Evolutionary conservation across 495 filamentous ascomycete species (phyloP).

Genomic region (Penicillium chermesinum): DNA sequence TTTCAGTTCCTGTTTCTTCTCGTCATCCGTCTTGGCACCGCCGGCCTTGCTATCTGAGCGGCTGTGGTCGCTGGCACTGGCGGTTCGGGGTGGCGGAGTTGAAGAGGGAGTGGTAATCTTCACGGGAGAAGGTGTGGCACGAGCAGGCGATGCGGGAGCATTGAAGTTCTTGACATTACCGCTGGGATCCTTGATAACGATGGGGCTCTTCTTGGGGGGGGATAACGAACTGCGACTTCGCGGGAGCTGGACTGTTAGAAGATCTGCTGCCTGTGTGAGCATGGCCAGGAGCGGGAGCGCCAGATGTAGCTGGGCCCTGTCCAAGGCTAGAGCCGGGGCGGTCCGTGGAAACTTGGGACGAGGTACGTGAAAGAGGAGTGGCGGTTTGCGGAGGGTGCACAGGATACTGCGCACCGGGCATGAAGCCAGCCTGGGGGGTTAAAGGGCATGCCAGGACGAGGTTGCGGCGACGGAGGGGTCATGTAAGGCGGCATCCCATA

Average conservation of each 20-base stretch:
- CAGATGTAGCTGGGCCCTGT: constrained; percentile 54
- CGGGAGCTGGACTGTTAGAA: constrained; percentile 48
- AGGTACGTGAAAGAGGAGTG: constrained; percentile 72
- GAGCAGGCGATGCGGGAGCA: constrained; percentile 51
- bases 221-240: constrained; percentile 48
- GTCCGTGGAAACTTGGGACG: constrained; percentile 74
- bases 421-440: constrained; percentile 41
- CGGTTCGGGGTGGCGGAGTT: constrained; percentile 53
- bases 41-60: constrained; percentile 53
- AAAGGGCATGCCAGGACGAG: constrained; percentile 49
- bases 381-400: constrained; percentile 52
- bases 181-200: constrained; percentile 77
- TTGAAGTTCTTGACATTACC: constrained; percentile 58
- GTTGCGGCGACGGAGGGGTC: constrained; percentile 47
- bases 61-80: constrained; percentile 51
- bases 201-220: constrained; percentile 60
- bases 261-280: constrained; percentile 54
- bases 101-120: constrained; percentile 61
- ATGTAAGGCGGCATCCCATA: constrained; percentile 43
- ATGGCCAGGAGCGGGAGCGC: constrained; percentile 55
- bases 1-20: constrained; percentile 64
- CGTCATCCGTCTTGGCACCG: constrained; percentile 56
- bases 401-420: constrained; percentile 44
- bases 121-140: constrained; percentile 51
- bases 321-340: constrained; percentile 75